Evolutionary conservation across 2,329 filamentous ascomycete species (phyloP).

Genomic region (Phialocephala subalpina): DNA sequence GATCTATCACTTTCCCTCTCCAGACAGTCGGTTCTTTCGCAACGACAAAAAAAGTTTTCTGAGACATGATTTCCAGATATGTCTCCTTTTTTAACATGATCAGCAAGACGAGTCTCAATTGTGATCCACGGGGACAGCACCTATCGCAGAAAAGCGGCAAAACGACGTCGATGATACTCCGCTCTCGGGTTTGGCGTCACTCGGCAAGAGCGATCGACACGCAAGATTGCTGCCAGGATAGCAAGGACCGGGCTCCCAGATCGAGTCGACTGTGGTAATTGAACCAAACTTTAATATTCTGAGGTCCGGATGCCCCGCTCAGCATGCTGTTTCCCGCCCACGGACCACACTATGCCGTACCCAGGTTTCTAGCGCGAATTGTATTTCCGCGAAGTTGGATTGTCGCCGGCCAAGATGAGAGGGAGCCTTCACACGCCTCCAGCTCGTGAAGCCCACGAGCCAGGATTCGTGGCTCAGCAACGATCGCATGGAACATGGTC

Average conservation of each 20-base stretch:
- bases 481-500: not conserved
- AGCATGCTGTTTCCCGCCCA: conserved; percentile 7
- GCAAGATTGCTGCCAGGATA: conserved; percentile 1
- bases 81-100: not conserved
- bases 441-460: conserved; percentile 3
- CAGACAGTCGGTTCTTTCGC: conserved; percentile 2
- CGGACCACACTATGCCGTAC: not conserved
- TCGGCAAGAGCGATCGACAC: not conserved
- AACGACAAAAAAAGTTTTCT: not conserved
- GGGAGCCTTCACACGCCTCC: not conserved
- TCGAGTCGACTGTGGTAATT: not conserved
- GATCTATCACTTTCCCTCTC: conserved; percentile 18
- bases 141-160: not conserved
- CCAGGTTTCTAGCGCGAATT: not conserved
- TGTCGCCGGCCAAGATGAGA: not conserved
- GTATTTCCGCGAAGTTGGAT: not conserved
- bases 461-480: not conserved
- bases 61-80: conserved; percentile 3
- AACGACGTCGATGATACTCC: not conserved
- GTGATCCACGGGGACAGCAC: not conserved
- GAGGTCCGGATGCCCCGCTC: not conserved
- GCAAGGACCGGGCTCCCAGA: not conserved
- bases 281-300: not conserved
- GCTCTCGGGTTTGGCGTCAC: not conserved
- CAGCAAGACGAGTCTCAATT: not conserved